Evolutionary conservation across 2,329 filamentous ascomycete genomes (phyloP), one percentile per base, ranked within the genome.

Genomic region (Aspergillus costaricaensis): DNA sequence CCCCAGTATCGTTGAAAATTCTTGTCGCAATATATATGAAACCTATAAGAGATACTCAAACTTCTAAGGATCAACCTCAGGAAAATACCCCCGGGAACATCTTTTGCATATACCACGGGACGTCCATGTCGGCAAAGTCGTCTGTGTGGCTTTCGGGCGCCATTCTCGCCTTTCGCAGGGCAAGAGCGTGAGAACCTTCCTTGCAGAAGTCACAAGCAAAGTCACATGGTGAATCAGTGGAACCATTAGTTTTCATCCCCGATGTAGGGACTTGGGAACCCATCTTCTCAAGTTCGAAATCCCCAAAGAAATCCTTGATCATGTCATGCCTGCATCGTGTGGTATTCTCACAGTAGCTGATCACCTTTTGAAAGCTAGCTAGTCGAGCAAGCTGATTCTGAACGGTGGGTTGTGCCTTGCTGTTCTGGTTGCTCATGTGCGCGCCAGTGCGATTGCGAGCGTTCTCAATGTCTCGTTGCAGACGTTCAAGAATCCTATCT

Each of bases 121-220:
- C 53, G 48, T 59, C 52, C 49, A 38, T 48, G 15, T 60, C 62
- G 21, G 61, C 43, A 30, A 60, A 62, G 47, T 65, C 59, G 21
- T 63, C 57, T 8, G 57, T 15, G 3, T 52, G 55, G 25, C 61
- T 65, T 25, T 67, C 68, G 6, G 62, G 50, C 5, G 62, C 64
- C 71, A 77, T 76, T 25, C 63, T 72, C 52, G 71, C 68, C 69
- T 87, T 88, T 57, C 86, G 81, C 67, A 74, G 82, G 68, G 83
- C 83, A 62, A 92, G 74, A 15, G 79, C 83, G 41, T 78, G 74
- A 0, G 81, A 70, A 1, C 79, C 79, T 69, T 92, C 88, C 75
- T 92, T 92, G 72, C 91, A 90, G 79, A 86, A 90, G 73, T 93
- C 90, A 69, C 90, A 93, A 2, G 90, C 90, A 78, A 85, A 90